A percentile compares a stretch with the other conserved stretches of the same genome.
phyloP scores from a whole-genome alignment of 2,329 filamentous ascomycete species.

The Zymoseptoria ardabiliae region DNA sequence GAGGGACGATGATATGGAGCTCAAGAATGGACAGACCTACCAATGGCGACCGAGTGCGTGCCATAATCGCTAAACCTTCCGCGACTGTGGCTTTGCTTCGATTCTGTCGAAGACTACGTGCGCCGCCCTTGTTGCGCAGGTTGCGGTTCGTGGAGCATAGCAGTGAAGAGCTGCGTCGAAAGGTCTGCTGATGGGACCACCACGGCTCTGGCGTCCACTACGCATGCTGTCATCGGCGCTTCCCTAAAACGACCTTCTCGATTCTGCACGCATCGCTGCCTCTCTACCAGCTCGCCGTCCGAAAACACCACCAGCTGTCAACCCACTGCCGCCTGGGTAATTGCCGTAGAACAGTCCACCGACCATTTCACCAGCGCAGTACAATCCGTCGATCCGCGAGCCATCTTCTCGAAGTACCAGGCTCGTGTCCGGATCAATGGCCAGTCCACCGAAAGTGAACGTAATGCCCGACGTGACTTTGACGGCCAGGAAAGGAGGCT shows the following conservation, averaged over 20 bases:
- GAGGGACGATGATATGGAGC: too few relatives aligned
- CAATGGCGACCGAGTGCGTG: too few relatives aligned
- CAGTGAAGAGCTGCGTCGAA: background rate
- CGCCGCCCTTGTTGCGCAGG: too few relatives aligned
- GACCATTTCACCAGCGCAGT: conserved; percentile 59
- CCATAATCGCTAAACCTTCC: too few relatives aligned
- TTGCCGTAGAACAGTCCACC: conserved; percentile 58
- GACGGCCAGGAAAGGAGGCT: conserved; percentile 55
- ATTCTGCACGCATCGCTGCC: conserved; percentile 16
- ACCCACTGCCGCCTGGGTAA: conserved; percentile 56
- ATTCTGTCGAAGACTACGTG: too few relatives aligned
- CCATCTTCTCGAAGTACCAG: conserved; percentile 43
- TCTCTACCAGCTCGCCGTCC: conserved; percentile 37
- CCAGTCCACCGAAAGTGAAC: conserved; percentile 61
- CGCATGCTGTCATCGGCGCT: background rate
- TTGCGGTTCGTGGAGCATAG: background rate
- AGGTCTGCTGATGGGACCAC: background rate
- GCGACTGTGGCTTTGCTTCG: too few relatives aligned
- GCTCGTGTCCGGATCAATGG: conserved; percentile 48
- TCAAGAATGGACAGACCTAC: too few relatives aligned
- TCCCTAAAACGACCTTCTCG: background rate
- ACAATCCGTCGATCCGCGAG: conserved; percentile 48
- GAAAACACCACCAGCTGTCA: conserved; percentile 54
- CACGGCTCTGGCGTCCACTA: background rate
- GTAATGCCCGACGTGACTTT: conserved; percentile 60